Evolutionary conservation across 2,329 filamentous ascomycete species (phyloP).

Genomic region (Thelonectria olida): DNA sequence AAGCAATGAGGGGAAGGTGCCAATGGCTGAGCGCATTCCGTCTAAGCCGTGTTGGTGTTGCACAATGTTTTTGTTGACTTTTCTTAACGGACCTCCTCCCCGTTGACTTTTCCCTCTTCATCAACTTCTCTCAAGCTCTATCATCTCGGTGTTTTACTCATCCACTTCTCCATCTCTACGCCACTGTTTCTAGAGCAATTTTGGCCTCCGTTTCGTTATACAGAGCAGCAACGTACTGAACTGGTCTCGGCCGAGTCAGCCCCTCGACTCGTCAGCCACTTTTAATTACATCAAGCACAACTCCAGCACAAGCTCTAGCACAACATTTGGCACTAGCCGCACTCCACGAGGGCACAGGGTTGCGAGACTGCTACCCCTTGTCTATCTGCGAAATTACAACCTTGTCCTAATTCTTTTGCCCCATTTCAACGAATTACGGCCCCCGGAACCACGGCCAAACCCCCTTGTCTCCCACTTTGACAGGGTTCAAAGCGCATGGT

Average conservation of each 20-base stretch:
- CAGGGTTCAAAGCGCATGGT: slow-evolving; percentile 21
- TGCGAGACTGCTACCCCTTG: slow-evolving; percentile 28
- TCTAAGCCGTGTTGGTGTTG: neutral
- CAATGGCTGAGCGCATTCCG: neutral
- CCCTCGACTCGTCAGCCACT: neutral
- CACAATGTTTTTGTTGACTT: slow-evolving; percentile 7
- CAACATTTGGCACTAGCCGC: slow-evolving; percentile 10
- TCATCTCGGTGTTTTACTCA: neutral
- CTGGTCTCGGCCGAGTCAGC: neutral
- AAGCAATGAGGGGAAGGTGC: slow-evolving; percentile 15
- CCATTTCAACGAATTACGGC: slow-evolving; percentile 29
- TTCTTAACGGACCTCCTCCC: neutral
- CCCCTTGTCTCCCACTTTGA: slow-evolving; percentile 25
- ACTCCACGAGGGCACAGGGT: neutral
- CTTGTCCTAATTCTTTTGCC: slow-evolving; percentile 28
- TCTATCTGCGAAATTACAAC: slow-evolving; percentile 38
- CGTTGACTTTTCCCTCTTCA: neutral
- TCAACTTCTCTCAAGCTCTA: neutral
- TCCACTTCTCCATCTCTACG: slow-evolving; percentile 9
- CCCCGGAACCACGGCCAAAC: slow-evolving; percentile 29
- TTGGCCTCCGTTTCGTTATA: neutral
- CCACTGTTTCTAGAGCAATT: neutral
- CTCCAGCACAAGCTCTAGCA: neutral
- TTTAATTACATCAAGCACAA: neutral
- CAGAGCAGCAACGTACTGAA: neutral